Conservation (phyloP, 345 rosid species). For the Ailanthus altissimus region DNA sequence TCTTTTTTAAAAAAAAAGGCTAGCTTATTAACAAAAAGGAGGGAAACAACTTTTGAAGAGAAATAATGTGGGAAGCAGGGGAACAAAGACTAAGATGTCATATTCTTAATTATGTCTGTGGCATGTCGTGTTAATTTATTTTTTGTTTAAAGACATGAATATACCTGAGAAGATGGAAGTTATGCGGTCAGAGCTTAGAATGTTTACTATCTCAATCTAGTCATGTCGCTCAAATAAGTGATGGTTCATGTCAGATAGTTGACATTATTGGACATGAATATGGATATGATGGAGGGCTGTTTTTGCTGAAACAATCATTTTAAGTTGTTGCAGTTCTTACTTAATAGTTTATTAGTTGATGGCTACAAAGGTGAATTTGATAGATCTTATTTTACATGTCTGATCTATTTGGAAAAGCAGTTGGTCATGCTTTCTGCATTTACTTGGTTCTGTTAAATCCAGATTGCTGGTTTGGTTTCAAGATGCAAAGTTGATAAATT, state of each 20-base stretch:
- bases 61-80: not conserved
- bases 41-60: not conserved
- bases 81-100: not conserved
- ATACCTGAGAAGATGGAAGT: not conserved
- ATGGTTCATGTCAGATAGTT: not conserved
- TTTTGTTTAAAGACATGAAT: not conserved
- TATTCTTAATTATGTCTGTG: not conserved
- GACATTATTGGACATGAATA: not conserved
- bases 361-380: not conserved
- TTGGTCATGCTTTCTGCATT: slow-evolving; percentile 2
- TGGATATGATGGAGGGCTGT: not conserved
- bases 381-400: not conserved
- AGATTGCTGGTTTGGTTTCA: not conserved
- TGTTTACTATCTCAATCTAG: not conserved
- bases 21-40: not conserved
- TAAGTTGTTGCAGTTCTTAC: not conserved
- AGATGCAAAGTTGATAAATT: not conserved
- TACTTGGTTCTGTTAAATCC: not conserved
- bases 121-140: not conserved
- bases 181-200: not conserved
- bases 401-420: not conserved
- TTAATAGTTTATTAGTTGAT: not conserved
- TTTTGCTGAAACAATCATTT: not conserved
- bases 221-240: not conserved
- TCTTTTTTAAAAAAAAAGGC: not conserved